A percentile compares a stretch with the other conserved stretches of the same genome.
phyloP scores from a whole-genome alignment of 768 basidiomycete species.

The Hemileccinum rubropunctum region DNA sequence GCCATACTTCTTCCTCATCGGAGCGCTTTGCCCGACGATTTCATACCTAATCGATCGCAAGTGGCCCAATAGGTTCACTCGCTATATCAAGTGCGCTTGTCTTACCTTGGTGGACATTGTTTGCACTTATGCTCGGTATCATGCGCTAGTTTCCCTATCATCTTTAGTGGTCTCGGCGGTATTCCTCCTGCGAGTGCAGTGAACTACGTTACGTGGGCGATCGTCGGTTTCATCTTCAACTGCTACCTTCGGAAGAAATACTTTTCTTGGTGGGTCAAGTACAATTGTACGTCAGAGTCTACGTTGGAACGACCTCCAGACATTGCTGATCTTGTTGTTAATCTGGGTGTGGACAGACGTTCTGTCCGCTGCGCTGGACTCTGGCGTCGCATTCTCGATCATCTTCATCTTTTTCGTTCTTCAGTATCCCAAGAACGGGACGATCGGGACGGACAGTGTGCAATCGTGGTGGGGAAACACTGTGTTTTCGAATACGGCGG shows the following conservation, averaged over 20 bases:
- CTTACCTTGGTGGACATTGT: background rate
- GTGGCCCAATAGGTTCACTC: conserved; percentile 61
- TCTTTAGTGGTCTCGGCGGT: conserved; percentile 54
- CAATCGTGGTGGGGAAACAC: conserved; percentile 63
- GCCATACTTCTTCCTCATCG: conserved; percentile 78
- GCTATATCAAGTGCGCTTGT: conserved; percentile 58
- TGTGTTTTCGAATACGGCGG: conserved; percentile 29
- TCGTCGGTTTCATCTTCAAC: conserved; percentile 66
- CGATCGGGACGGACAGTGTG: conserved; percentile 52
- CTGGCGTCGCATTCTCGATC: conserved; percentile 59
- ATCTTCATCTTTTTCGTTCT: conserved; percentile 59
- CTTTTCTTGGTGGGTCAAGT: conserved; percentile 70
- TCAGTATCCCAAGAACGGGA: conserved; percentile 63
- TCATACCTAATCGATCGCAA: conserved; percentile 52
- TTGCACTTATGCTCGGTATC: background rate
- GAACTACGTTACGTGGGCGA: conserved; percentile 67
- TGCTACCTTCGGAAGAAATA: conserved; percentile 56
- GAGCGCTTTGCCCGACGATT: conserved; percentile 56
- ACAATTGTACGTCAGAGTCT: conserved; percentile 31
- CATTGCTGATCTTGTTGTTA: conserved; percentile 14
- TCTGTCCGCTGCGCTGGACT: conserved; percentile 69
- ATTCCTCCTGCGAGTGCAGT: conserved; percentile 67
- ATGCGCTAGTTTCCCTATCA: conserved; percentile 37
- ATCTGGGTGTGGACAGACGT: conserved; percentile 39
- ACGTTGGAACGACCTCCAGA: background rate